phyloP scores from a whole-genome alignment of 2,329 filamentous ascomycete genomes.

The Plectosphaerella sp. region DNA sequence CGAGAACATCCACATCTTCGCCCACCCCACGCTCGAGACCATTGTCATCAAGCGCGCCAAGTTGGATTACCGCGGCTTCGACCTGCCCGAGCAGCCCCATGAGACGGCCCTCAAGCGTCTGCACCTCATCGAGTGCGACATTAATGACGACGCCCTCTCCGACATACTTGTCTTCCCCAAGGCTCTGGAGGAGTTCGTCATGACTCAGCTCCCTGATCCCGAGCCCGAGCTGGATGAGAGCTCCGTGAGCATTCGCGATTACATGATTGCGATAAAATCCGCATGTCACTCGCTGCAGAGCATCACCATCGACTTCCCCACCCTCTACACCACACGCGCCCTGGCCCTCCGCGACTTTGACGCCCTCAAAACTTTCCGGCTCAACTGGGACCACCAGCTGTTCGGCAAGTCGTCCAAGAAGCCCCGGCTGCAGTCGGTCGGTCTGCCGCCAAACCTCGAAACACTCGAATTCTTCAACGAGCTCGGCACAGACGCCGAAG shows the following conservation, averaged over 20 bases:
- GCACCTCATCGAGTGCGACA: constrained; percentile 45
- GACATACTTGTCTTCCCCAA: constrained; percentile 37
- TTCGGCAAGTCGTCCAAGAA: constrained; percentile 39
- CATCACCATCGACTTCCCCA: constrained; percentile 39
- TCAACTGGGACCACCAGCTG: constrained; percentile 45
- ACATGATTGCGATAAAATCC: constrained; percentile 37
- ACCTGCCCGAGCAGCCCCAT: constrained; percentile 41
- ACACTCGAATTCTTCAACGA: constrained; percentile 40
- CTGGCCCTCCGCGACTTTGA: constrained; percentile 39
- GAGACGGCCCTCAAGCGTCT: constrained; percentile 37
- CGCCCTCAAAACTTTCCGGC: constrained; percentile 31
- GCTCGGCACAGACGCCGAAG: constrained; percentile 41
- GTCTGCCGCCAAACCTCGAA: constrained; percentile 39
- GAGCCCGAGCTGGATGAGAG: constrained; percentile 39
- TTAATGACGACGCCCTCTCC: constrained; percentile 36
- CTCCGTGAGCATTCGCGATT: constrained; percentile 41
- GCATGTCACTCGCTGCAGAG: constrained; percentile 36
- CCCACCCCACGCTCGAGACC: constrained; percentile 42
- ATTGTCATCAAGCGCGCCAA: constrained; percentile 39
- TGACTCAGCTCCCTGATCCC: constrained; percentile 36
- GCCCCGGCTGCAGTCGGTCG: constrained; percentile 40
- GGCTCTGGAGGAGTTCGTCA: constrained; percentile 39
- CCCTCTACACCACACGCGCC: constrained; percentile 31
- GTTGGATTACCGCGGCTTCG: constrained; percentile 42
- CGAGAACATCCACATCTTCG: constrained; percentile 48